Conservation (phyloP, 2,329 filamentous ascomycete genomes). For the Trichoderma simmonsii region DNA sequence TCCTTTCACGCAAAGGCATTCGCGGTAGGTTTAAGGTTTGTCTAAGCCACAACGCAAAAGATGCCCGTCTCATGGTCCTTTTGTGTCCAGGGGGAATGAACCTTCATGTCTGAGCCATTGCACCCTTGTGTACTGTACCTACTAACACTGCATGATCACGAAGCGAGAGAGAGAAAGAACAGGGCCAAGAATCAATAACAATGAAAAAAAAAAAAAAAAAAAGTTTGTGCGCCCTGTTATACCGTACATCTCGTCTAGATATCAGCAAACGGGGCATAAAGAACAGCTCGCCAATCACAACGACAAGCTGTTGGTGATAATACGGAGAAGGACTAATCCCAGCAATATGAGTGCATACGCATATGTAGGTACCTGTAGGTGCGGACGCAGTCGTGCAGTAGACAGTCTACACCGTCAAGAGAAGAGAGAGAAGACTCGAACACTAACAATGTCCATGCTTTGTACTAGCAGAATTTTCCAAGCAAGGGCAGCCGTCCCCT, state of each 20-base stretch:
- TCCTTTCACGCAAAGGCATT: background rate
- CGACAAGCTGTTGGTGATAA: background rate
- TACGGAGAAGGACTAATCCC: background rate
- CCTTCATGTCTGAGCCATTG: background rate
- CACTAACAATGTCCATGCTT: background rate
- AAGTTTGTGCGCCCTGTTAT: background rate
- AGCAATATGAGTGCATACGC: background rate
- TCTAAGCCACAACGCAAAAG: background rate
- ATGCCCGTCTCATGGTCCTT: background rate
- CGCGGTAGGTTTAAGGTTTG: background rate
- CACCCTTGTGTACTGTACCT: background rate
- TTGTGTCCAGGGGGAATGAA: background rate
- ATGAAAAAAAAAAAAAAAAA: background rate
- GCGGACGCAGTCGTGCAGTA: constrained; percentile 8
- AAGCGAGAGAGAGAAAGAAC: background rate
- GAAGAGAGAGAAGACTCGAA: background rate
- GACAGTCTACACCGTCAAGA: background rate
- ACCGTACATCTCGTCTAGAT: background rate
- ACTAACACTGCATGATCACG: background rate
- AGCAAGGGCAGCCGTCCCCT: constrained; percentile 12
- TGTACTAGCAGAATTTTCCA: background rate
- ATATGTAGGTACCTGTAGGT: constrained; percentile 7
- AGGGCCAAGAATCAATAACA: background rate
- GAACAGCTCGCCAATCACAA: background rate
- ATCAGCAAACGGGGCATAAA: background rate